phyloP scores from a whole-genome alignment of 192 early-diverging fungal genomes.

The Coemansia sp. region DNA sequence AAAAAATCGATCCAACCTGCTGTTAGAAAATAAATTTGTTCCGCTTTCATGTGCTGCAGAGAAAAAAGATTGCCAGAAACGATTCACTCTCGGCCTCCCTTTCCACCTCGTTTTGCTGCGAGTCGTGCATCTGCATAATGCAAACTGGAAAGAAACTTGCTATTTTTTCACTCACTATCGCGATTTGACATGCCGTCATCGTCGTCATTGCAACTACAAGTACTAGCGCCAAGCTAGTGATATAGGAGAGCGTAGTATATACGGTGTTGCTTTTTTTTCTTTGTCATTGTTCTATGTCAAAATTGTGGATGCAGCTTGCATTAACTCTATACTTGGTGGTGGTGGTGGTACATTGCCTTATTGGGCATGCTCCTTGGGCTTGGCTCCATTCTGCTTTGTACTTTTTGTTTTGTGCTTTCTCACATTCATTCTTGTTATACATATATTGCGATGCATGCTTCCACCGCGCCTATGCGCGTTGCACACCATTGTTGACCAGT shows the following conservation, averaged over 20 bases:
- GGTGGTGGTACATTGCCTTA: background rate
- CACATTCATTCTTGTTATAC: slow-evolving; percentile 1
- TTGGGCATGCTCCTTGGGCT: slow-evolving; percentile 1
- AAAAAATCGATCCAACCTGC: background rate
- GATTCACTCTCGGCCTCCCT: background rate
- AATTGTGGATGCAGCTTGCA: background rate
- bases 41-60: slow-evolving; percentile 8
- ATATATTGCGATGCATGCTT: slow-evolving; percentile 1
- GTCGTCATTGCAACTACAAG: background rate
- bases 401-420: background rate
- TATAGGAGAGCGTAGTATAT: background rate
- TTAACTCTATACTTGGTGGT: background rate
- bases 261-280: background rate
- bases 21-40: background rate
- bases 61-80: slow-evolving; percentile 1
- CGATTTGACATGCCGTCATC: background rate
- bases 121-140: background rate
- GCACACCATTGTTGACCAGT: slow-evolving; percentile 2
- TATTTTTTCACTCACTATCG: background rate
- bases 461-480: background rate
- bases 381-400: background rate
- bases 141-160: background rate
- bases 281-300: background rate
- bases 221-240: background rate
- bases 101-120: background rate